A percentile compares a stretch with the other conserved stretches of the same genome.
phyloP scores from a whole-genome alignment of 768 basidiomycete genomes.

The Cubamyces lactineus region DNA sequence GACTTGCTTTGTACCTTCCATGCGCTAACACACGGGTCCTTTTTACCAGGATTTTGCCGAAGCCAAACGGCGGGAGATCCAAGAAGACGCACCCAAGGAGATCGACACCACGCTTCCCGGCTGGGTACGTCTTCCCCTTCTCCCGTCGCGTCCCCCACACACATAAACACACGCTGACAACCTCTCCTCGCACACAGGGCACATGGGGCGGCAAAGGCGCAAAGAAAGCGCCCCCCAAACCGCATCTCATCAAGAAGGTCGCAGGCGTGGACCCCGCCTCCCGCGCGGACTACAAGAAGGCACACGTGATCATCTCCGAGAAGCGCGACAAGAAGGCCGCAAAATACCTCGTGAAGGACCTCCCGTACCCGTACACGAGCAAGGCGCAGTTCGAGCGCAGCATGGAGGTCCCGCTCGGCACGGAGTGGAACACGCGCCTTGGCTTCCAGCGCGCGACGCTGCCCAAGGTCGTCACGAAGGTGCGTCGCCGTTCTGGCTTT shows the following conservation, averaged over 20 bases:
- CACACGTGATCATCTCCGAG: constrained; percentile 94
- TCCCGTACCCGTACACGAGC: constrained; percentile 95
- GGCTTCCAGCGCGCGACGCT: constrained; percentile 84
- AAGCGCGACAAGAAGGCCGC: constrained; percentile 92
- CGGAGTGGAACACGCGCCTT: constrained; percentile 92
- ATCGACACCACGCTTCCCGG: constrained; percentile 92
- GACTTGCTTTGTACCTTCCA: background rate
- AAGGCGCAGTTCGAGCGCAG: constrained; percentile 89
- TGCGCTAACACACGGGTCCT: constrained; percentile 5
- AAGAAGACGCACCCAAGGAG: constrained; percentile 83
- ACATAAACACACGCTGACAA: background rate
- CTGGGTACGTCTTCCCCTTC: constrained; percentile 66
- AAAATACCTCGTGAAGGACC: constrained; percentile 87
- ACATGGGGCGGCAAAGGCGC: constrained; percentile 88
- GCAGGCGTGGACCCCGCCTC: constrained; percentile 78
- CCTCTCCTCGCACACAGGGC: constrained; percentile 53
- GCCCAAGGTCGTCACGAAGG: constrained; percentile 89
- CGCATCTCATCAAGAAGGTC: constrained; percentile 77
- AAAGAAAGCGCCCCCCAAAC: constrained; percentile 60
- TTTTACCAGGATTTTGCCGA: constrained; percentile 76
- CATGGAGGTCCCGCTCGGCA: constrained; percentile 80
- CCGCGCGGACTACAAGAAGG: constrained; percentile 83
- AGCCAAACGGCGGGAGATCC: constrained; percentile 80
- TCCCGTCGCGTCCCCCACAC: background rate
- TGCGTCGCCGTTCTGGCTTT: constrained; percentile 28